Percentiles rank a stretch among this genome's conserved stretches.
phyloP scores from a whole-genome alignment of 2,329 filamentous ascomycete species.

The Cryphonectria japonica region DNA sequence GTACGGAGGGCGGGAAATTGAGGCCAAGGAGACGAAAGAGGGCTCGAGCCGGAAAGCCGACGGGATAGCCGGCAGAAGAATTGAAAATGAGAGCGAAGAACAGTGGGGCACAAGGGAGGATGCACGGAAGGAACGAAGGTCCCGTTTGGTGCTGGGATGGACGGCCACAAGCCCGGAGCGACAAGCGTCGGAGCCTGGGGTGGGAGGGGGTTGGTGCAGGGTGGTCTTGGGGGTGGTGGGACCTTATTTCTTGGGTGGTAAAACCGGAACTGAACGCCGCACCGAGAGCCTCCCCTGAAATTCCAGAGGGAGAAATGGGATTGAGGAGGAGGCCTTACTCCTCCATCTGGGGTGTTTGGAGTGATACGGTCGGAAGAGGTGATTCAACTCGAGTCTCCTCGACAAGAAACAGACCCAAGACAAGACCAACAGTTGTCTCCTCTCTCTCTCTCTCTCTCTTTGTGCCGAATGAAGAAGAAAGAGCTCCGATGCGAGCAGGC shows the following conservation, averaged over 20 bases:
- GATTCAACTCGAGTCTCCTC: not conserved
- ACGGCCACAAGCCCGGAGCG: conserved; percentile 23
- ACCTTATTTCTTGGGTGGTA: conserved; percentile 5
- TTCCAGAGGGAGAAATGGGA: conserved; percentile 18
- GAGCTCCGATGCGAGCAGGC: not conserved
- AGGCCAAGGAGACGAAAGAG: not conserved
- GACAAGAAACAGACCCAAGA: not conserved
- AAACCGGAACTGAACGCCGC: conserved; percentile 23
- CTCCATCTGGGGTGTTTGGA: not conserved
- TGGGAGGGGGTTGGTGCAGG: not conserved
- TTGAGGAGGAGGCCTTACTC: not conserved
- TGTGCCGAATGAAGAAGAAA: not conserved
- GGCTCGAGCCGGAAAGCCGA: conserved; percentile 8
- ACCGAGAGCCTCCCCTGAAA: conserved; percentile 15
- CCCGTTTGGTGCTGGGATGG: conserved; percentile 14
- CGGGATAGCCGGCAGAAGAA: conserved; percentile 24
- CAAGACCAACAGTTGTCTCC: not conserved
- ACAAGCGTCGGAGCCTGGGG: conserved; percentile 23
- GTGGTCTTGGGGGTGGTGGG: conserved; percentile 7
- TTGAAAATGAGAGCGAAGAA: conserved; percentile 13
- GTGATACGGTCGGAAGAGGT: not conserved
- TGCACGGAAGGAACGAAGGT: conserved; percentile 24
- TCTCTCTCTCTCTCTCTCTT: not conserved
- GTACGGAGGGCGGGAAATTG: not conserved
- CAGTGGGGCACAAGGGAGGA: conserved; percentile 29